Evolutionary conservation across 352 stramenopile genomes (phyloP).

Genomic region (Phytophthora parvispora): DNA sequence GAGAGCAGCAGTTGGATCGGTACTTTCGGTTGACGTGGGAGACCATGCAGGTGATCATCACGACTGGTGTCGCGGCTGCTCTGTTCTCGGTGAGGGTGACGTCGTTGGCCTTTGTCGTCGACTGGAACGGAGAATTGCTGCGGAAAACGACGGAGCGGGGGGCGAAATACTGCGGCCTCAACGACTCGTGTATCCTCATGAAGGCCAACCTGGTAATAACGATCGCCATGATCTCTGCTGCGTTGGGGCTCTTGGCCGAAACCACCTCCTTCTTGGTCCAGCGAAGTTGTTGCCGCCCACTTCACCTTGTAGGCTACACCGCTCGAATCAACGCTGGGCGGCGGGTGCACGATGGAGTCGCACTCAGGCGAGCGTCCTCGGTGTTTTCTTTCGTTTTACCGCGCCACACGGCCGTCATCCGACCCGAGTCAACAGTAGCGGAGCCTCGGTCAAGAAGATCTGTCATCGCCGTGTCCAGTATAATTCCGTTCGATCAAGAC

Average conservation of each 20-base stretch:
- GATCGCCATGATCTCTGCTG: slow-evolving; percentile 15
- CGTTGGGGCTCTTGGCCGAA: slow-evolving; percentile 4
- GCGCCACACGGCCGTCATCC: background rate
- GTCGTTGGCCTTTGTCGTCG: slow-evolving; percentile 30
- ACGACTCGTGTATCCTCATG: slow-evolving; percentile 40
- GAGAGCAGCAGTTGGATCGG: slow-evolving; percentile 41
- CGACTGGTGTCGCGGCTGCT: slow-evolving; percentile 4
- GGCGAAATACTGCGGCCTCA: slow-evolving; percentile 34
- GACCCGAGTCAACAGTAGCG: background rate
- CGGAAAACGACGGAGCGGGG: slow-evolving; percentile 22
- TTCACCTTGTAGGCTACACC: background rate
- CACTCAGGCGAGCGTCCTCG: background rate
- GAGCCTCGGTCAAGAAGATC: background rate
- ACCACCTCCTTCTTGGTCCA: slow-evolving; percentile 26
- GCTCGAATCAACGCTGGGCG: background rate
- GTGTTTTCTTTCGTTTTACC: background rate
- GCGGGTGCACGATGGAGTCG: background rate
- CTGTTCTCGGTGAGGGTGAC: slow-evolving; percentile 21
- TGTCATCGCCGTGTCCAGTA: background rate
- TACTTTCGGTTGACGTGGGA: slow-evolving; percentile 44
- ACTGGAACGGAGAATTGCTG: slow-evolving; percentile 28
- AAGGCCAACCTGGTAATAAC: slow-evolving; percentile 24
- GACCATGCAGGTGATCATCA: slow-evolving; percentile 29
- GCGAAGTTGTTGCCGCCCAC: slow-evolving; percentile 3
- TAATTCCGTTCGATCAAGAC: background rate